Evolutionary conservation across 2,329 filamentous ascomycete species (phyloP), one percentile per base, ranked within the genome.

Genomic region (Alternaria tenuissima): DNA sequence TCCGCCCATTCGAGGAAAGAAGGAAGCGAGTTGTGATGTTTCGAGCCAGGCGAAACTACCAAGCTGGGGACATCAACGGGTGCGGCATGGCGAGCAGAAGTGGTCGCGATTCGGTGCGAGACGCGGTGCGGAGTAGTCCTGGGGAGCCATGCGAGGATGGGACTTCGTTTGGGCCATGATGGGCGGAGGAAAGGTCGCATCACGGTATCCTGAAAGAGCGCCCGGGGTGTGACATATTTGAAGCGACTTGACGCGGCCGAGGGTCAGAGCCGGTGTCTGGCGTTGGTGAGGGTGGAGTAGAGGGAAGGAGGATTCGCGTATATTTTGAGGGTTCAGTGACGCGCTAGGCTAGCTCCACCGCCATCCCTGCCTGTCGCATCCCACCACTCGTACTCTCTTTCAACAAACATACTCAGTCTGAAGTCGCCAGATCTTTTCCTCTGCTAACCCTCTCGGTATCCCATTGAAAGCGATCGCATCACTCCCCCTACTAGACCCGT

Each of bases 1-100:
- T 82, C 75, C 5, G 88, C 88, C 75, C 93, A 88, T 26, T 83
- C 80, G 28, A 91, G 76, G 74, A 93, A 94, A 0, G 88, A 86
- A 1, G 81, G 66, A 4, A 93, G 82, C 69, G 90, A 85, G 65
- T 87, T 80, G 75, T 94, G 91, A 46, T 86, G 76, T 18, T 59
- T 52, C 16, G 76, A 78, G 38, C 76, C 77, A 9, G 69, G 74
- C 2, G 66, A 47, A 14, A 76, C 54, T 14, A 72, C 55, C 9
- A 77, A 32, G 41, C 67, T 74, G 11, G 76, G 74, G 1, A 74
- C 42, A 9, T 73, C 68, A 57, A 72, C 48, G 9, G 68, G 72
- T 7, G 70, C 73, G 6, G 64, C 52, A 32, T 69, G 64, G 14
- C 64, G 51, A 4, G 71, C 59, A 8, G 68, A 73, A 2, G 74